Evolutionary conservation across 176 grass and related monocot species (phyloP).

Genomic region (Otatea glauca): DNA sequence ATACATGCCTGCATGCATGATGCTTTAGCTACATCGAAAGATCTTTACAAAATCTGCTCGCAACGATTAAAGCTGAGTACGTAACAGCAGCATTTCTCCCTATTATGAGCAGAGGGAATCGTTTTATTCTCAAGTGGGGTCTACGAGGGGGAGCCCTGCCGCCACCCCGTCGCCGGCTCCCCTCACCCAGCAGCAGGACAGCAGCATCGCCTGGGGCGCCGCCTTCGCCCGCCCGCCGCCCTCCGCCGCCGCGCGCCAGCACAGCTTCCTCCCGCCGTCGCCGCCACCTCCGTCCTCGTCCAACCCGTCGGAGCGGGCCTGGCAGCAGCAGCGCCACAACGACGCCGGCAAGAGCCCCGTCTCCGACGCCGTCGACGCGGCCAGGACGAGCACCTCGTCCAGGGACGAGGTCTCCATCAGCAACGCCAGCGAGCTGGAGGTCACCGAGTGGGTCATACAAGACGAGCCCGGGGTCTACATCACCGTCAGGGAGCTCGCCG

Average conservation of each 20-base stretch:
- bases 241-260: conserved; percentile 18
- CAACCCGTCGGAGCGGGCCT: conserved; percentile 61
- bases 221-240: conserved; percentile 20
- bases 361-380: conserved; percentile 40
- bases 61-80: not conserved
- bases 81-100: no score
- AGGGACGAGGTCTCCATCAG: conserved; percentile 69
- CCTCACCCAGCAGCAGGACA: conserved; percentile 40
- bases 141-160: conserved; percentile 47
- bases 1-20: no score
- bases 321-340: conserved; percentile 52
- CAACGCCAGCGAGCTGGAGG: conserved; percentile 80
- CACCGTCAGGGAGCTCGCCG: conserved; percentile 72
- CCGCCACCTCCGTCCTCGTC: conserved; percentile 44
- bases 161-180: conserved; percentile 53
- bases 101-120: conserved; percentile 51
- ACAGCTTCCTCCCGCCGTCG: conserved; percentile 55
- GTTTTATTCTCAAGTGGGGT: conserved; percentile 49
- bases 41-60: no score
- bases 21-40: no score
- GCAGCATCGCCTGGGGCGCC: conserved; percentile 44
- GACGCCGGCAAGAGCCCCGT: conserved; percentile 43
- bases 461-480: conserved; percentile 80
- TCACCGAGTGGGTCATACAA: conserved; percentile 69
- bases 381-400: conserved; percentile 59